Conservation (phyloP, 192 early-diverging fungal genomes). For the Diversispora epigaea region DNA sequence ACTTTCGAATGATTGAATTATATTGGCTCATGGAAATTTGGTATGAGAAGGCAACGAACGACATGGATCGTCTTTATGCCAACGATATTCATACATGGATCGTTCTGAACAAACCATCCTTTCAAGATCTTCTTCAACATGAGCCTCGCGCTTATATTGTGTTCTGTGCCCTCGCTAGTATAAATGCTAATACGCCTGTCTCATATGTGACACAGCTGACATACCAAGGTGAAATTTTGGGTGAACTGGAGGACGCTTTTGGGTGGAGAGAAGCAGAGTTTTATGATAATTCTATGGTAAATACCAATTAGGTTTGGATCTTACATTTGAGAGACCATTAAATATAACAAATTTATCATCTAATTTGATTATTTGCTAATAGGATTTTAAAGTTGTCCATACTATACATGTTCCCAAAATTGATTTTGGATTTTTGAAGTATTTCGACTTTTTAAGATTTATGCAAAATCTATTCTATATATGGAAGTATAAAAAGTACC, state of each 20-base stretch:
- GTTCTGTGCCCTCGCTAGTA: not conserved
- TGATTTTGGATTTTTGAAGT: too few relatives aligned
- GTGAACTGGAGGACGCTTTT: not conserved
- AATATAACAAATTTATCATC: too few relatives aligned
- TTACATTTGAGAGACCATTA: too few relatives aligned
- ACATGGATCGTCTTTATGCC: not conserved
- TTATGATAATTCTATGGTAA: not conserved
- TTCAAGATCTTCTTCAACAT: constrained; percentile 1
- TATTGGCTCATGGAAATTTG: constrained; percentile 1
- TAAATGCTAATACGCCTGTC: not conserved
- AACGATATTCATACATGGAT: constrained; percentile 20
- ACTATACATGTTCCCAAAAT: too few relatives aligned
- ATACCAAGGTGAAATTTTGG: not conserved
- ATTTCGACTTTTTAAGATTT: too few relatives aligned
- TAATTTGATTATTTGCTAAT: too few relatives aligned
- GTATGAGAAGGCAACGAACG: not conserved
- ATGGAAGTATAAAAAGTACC: too few relatives aligned
- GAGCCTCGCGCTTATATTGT: not conserved
- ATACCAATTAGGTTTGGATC: too few relatives aligned
- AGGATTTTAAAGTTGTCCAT: too few relatives aligned
- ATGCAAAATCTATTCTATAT: too few relatives aligned
- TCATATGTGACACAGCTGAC: not conserved
- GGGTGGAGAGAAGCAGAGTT: not conserved
- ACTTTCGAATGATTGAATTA: not conserved
- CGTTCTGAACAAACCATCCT: not conserved